Evolutionary conservation across 1,284 basidiomycete genomes (phyloP), one percentile per base, ranked within the genome.

Genomic region (Trametes sp.): DNA sequence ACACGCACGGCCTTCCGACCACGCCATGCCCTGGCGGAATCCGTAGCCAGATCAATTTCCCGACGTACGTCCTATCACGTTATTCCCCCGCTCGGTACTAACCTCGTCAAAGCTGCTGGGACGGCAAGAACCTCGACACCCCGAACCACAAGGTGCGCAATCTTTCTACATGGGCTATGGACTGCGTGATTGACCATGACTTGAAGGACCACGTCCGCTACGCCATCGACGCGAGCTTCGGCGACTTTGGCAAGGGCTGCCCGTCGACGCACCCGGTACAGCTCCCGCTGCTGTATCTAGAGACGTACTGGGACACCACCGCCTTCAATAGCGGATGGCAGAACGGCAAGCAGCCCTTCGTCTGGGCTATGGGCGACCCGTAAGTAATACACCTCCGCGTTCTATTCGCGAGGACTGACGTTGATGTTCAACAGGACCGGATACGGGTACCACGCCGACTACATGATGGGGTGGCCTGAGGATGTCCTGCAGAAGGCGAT

Each of bases 371-470:
- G 68, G 70, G 69, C 31, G 68, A 69, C 45, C 68, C 65, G 70
- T 70, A 45, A 56, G 67, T 31, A 11, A 16, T 23, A 7, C n/a
- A 31, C 23, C 14, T 23, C n/a, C n/a, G n/a, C n/a, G 2, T 21
- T 5, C 2, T 13, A n/a, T 23, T 36, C 1, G 28, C 24, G 26
- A 16, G 31, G 1, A 21, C 38, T 24, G 1, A 21, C 24, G 24
- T n/a, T 55, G 5, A 48, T 38, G 19, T 33, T 23, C n/a, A 28
- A 13, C 31, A 57, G 57, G n/a, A 84, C 83, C 35, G 83, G 84
- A 9, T 84, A 81, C 65, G 81, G 82, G 41, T 81, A 81, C 62
- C 83, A 85, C 70, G 83, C 78, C 41, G 83, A 85, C 64, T 85
- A 82, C 72, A 70, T 81, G 64, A 82, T 84, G 65, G 83, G 83